Evolutionary conservation across 352 stramenopile genomes (phyloP).

Genomic region (Phytophthora nicotianae): DNA sequence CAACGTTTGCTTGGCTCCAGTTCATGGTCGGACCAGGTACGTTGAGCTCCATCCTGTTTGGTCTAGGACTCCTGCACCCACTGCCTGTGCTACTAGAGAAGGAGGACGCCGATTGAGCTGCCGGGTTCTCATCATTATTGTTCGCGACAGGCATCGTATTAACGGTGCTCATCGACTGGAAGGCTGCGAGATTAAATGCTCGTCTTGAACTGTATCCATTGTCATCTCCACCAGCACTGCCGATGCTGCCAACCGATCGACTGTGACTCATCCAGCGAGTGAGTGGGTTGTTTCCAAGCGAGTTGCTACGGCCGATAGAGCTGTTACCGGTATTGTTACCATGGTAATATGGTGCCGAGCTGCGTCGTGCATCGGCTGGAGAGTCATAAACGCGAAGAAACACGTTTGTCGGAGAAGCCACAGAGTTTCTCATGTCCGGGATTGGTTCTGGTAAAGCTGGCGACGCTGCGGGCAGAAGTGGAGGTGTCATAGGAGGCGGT

Average conservation of each 20-base stretch:
- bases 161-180: constrained; percentile 37
- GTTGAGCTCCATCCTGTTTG: constrained; percentile 29
- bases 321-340: constrained; percentile 21
- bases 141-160: constrained; percentile 16
- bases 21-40: constrained; percentile 27
- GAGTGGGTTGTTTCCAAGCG: constrained; percentile 12
- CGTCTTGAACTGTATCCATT: constrained; percentile 35
- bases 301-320: constrained; percentile 23
- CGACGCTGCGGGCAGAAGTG: constrained; percentile 9
- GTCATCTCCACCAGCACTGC: constrained; percentile 34
- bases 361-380: constrained; percentile 28
- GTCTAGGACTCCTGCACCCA: constrained; percentile 25
- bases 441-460: constrained; percentile 5
- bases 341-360: constrained; percentile 8
- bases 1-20: constrained; percentile 53
- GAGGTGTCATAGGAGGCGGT: constrained; percentile 8
- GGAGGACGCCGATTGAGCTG: constrained; percentile 29
- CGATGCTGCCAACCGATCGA: constrained; percentile 24
- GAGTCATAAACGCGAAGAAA: constrained; percentile 81
- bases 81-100: constrained; percentile 38
- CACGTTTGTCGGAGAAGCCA: constrained; percentile 50
- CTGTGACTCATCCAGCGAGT: constrained; percentile 20
- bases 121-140: constrained; percentile 19
- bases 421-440: constrained; percentile 8
- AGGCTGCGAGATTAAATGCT: constrained; percentile 63